Conservation (phyloP, 164 flowering plant species). For the Sextonia rubra region DNA sequence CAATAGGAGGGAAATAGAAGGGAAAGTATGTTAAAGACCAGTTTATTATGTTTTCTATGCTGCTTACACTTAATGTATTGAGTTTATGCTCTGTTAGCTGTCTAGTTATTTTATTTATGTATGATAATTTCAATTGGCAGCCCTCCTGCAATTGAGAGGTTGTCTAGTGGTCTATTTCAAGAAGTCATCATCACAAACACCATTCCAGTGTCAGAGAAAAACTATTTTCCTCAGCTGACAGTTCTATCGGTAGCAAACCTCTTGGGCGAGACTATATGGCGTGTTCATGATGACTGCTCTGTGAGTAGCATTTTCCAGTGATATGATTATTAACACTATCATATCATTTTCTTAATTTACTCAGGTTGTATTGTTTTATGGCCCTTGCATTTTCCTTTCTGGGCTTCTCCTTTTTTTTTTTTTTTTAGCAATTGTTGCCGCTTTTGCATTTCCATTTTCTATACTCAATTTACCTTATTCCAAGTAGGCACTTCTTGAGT, state of each 20-base stretch:
- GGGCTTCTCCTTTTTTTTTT: background rate
- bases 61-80: background rate
- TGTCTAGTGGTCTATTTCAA: constrained; percentile 83
- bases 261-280: constrained; percentile 89
- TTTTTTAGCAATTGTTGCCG: constrained; percentile 1
- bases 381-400: constrained; percentile 4
- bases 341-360: constrained; percentile 1
- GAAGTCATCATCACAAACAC: constrained; percentile 88
- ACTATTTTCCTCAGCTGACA: constrained; percentile 81
- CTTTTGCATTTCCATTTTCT: background rate
- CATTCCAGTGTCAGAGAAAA: constrained; percentile 67
- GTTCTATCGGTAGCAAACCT: constrained; percentile 83
- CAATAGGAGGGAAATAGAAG: background rate
- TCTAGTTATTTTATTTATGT: background rate
- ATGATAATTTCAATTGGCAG: constrained; percentile 31
- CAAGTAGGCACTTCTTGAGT: background rate
- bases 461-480: background rate
- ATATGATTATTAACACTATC: constrained; percentile 9
- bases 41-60: background rate
- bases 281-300: constrained; percentile 93
- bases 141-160: constrained; percentile 85
- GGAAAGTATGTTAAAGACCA: no score
- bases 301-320: constrained; percentile 70
- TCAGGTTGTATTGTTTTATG: constrained; percentile 7
- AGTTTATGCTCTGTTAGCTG: background rate